Base-by-base conservation (phyloP, 2,329 filamentous ascomycete species). In the Coniochaeta prunicola region DNA sequence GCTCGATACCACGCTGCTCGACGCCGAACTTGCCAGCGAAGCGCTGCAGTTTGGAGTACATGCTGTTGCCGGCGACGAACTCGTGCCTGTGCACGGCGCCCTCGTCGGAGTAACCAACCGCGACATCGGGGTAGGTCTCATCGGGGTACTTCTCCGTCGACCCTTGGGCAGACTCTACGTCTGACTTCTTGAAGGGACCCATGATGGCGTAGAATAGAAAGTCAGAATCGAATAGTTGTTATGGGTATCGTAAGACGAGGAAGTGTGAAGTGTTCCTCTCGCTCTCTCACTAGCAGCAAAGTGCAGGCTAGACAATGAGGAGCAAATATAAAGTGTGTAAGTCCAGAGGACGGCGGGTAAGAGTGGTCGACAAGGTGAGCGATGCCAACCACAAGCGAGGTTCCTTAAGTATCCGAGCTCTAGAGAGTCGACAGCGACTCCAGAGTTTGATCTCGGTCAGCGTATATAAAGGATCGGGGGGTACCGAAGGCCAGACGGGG, bases 1-100 rank as follows among this genome's bases (percentile, higher is more conserved):
- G 80, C 73, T 92, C 88, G 60, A 92, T 90, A 58, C 89, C 89
- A 68, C 88, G 77, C 73, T 89, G 84, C 73, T 92, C 89, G 58
- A 92, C 82, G 45, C 86, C 82, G 62, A 88, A 78, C 65, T 79
- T 84, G 48, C 81, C 85, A 0, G 86, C 87, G 15, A 89, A 66
- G 31, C 84, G 80, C 70, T 92, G 86, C 0, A 85, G 63, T 61
- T 62, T 71, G 10, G 69, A 69, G 53, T 67, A 70, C 2, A 70
- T 19, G 21, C 40, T 56, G 40, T 59, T 45, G 59, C 65, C 67
- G 17, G 57, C 60, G n/a, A 38, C 40, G 57, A 67, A 61, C 19
- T 67, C 61, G 58, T 59, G 31, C 45, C 61, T 57, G 60, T 57
- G 62, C 26, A 68, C 61, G 26, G 59, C 64, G 45, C 64, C 64